Base-by-base conservation (phyloP, 2,329 filamentous ascomycete genomes). In the Fusarium pilosicola region DNA sequence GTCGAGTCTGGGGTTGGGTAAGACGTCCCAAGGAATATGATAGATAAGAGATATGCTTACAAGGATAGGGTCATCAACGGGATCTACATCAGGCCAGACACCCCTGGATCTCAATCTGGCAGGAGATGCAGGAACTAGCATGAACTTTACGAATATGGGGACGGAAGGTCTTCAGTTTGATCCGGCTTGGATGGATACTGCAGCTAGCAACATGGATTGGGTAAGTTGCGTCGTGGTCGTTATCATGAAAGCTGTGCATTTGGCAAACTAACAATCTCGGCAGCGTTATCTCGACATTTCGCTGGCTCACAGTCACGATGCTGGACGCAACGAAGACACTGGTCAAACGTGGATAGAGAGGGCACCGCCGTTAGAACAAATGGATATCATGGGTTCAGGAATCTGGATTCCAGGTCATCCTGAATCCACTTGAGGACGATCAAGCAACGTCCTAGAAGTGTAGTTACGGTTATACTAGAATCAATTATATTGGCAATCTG, bases 191-290 rank as follows among this genome's bases (percentile, higher is more conserved):
- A 80, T 83, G 66, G 73, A 79, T 36, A 74, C 75, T 18, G 73
- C 76, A 57, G 73, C 71, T 36, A 75, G 80, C 30, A 79, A 77
- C 60, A 80, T 84, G 78, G 83, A 84, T 65, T 84, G 83, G 83
- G 83, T 84, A 74, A 70, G 82, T 79, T 41, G 26, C 18, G 22
- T 54, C 56, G 48, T 42, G 11, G 26, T n/a, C 32, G 57, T 32
- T 22, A 34, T 51, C 24, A 39, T 28, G 30, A 51, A 52, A 55
- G 30, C 17, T 56, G 51, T 34, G 44, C 28, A 54, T 36, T 28
- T 42, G 39, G 24, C 30, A 57, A n/a, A 45, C 64, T 76, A 46
- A 76, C 61, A 32, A 62, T 34, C 15, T 28, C 24, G 30, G 57
- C 48, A 81, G 80, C 79, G 80, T 44, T 80, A 77, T 72, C 78